A percentile compares a stretch with the other conserved stretches of the same genome.
These are phyloP conservation scores for Pyricularia pennisetigena DNA, from an alignment of 2,329 filamentous ascomycete species.

Conservation along the genomic window DNA sequence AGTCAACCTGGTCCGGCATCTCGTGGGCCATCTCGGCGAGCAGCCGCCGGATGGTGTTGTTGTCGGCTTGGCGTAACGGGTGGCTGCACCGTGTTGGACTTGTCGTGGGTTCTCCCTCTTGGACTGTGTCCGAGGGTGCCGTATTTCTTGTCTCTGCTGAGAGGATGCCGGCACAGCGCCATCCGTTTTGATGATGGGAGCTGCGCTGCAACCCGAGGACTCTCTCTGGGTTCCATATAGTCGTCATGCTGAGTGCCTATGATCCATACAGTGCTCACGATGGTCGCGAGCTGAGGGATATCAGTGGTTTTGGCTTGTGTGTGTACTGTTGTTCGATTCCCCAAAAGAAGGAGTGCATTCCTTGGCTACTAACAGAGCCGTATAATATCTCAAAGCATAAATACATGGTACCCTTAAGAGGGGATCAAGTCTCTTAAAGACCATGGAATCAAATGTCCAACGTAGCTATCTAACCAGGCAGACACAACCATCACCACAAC, in stretches of 20 bases:
- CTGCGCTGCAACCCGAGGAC: not conserved
- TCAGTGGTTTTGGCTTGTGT: not conserved
- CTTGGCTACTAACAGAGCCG: not conserved
- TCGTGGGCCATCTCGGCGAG: constrained; percentile 5
- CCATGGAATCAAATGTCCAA: not conserved
- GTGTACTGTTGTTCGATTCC: not conserved
- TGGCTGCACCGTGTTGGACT: not conserved
- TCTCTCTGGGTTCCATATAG: constrained; percentile 1
- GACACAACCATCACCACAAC: not conserved
- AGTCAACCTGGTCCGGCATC: constrained; percentile 6
- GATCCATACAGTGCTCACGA: not conserved
- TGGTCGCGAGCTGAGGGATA: not conserved
- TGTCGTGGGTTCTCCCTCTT: not conserved
- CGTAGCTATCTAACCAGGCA: not conserved
- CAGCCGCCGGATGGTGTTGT: constrained; percentile 5
- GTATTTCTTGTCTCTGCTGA: not conserved
- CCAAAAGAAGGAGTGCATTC: not conserved
- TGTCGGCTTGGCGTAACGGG: constrained; percentile 3
- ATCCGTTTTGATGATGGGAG: not conserved
- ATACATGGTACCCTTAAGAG: not conserved
- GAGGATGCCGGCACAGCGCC: not conserved
- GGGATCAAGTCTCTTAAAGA: not conserved
- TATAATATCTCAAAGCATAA: not conserved
- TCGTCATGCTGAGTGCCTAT: not conserved
- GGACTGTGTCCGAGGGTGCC: not conserved